Evolutionary conservation across 2,329 filamentous ascomycete genomes (phyloP), one percentile per base, ranked within the genome.

Genomic region (Podosphaera xanthii): DNA sequence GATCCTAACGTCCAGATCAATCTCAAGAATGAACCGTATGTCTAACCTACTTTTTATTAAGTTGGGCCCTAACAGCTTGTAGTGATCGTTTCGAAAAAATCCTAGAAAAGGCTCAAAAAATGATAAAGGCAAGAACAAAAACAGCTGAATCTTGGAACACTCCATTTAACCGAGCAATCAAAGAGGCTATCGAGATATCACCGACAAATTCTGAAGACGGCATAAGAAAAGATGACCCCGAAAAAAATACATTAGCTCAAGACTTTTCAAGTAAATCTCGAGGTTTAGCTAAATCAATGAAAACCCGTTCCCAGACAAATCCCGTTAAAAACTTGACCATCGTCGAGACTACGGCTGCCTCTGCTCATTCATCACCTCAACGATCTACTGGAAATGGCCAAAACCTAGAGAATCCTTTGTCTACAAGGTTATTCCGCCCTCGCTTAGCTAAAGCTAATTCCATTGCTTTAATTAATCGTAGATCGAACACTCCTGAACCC

Each of bases 301-400:
- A 30, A 6, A 59, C 58, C 31, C 58, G 48, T 8, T 55, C 48
- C n/a, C 52, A 55, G 36, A 4, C 22, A 33, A 40, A n/a, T 7
- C 22, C 57, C 50, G n/a, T n/a, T 50, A 14, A 50, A 22, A 33
- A 50, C 22, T 30, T 22, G 22, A n/a, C 30, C 14, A 48, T 48
- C 14, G 31, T 5, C 9, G 48, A 12, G 31, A 6, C 22, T 2
- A 33, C 9, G 1, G 8, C 38, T 3, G 14, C 7, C 36, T 22
- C 35, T 46, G 7, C 59, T 58, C 61, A 62, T 36, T 59, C 62
- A 2, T 64, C 62, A n/a, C 58, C 58, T 46, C 59, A 40, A 40
- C 36, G 36, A 5, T 40, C 36, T 10, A 1, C 36, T 40, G 10
- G 10, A 40, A 6, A 10, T 40, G 10, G 36, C 36, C 36, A 40